phyloP scores from a whole-genome alignment of 768 basidiomycete genomes.

The Rhizopogon vesiculosus region DNA sequence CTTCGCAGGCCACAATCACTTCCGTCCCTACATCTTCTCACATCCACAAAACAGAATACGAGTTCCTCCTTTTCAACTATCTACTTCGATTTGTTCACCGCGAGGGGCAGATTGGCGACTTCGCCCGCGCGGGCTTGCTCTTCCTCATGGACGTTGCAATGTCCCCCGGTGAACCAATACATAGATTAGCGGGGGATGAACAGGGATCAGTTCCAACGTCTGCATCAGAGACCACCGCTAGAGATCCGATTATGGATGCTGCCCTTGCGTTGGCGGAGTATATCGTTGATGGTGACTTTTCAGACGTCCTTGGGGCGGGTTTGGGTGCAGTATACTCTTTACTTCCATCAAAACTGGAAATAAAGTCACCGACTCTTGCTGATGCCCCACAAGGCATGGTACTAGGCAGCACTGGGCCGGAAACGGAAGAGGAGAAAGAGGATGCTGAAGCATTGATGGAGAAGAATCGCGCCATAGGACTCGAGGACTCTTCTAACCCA shows the following conservation, averaged over 20 bases:
- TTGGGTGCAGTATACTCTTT: constrained; percentile 90
- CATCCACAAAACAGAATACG: constrained; percentile 78
- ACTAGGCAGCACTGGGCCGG: constrained; percentile 59
- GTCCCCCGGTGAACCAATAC: constrained; percentile 61
- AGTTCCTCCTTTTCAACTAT: constrained; percentile 94
- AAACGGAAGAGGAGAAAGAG: constrained; percentile 53
- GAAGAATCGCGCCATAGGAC: constrained; percentile 51
- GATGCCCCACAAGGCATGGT: constrained; percentile 53
- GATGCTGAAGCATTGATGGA: constrained; percentile 43
- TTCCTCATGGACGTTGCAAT: constrained; percentile 96
- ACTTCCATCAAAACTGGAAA: constrained; percentile 81
- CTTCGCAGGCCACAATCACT: constrained; percentile 54
- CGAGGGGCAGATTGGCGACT: constrained; percentile 91
- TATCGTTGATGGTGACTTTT: constrained; percentile 95
- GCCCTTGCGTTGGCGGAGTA: constrained; percentile 88
- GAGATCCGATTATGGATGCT: constrained; percentile 79
- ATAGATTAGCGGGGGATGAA: constrained; percentile 35
- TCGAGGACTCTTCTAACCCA: constrained; percentile 70
- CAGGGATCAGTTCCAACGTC: constrained; percentile 17
- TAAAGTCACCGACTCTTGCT: constrained; percentile 42
- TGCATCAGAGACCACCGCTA: constrained; percentile 9
- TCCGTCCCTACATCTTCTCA: constrained; percentile 39
- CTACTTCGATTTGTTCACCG: constrained; percentile 92
- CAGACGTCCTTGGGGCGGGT: constrained; percentile 94
- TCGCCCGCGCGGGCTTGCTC: constrained; percentile 87